These are phyloP conservation scores for Xylaria flabelliformis DNA, from an alignment of 495 filamentous ascomycete genomes.

Conservation along the genomic window DNA sequence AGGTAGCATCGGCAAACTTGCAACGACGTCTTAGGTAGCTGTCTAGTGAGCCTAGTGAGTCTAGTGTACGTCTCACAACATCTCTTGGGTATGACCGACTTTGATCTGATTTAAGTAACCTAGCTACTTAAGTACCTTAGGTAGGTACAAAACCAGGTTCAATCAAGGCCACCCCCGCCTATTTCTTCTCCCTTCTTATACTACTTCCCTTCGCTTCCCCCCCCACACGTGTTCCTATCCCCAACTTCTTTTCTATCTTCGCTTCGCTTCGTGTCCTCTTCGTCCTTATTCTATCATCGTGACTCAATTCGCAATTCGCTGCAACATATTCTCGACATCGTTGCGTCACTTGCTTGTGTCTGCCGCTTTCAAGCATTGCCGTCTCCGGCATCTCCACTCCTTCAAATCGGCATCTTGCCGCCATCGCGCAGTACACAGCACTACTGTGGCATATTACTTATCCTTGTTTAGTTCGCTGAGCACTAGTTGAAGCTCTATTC, in stretches of 20 bases:
- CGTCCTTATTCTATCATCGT: constrained; percentile 6
- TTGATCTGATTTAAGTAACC: background rate
- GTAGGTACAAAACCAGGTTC: background rate
- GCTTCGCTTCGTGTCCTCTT: background rate
- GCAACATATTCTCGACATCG: constrained; percentile 6
- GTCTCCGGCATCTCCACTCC: constrained; percentile 12
- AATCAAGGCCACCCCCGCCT: background rate
- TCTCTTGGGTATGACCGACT: constrained; percentile 4
- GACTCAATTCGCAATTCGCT: constrained; percentile 11
- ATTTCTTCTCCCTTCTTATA: background rate
- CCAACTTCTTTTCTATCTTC: background rate
- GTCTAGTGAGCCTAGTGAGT: no score
- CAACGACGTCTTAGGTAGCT: background rate
- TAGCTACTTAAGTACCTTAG: background rate
- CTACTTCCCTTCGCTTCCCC: background rate
- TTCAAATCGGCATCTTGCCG: background rate
- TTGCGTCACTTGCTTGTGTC: background rate
- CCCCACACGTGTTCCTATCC: background rate
- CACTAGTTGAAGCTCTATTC: background rate
- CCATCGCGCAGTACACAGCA: background rate
- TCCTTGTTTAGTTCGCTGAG: background rate
- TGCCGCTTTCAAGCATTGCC: background rate
- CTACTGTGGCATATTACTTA: background rate
- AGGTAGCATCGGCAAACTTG: background rate
- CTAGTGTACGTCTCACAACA: constrained; percentile 1